Evolutionary conservation across 768 basidiomycete genomes (phyloP).

Genomic region (Rubroboletus satanas): DNA sequence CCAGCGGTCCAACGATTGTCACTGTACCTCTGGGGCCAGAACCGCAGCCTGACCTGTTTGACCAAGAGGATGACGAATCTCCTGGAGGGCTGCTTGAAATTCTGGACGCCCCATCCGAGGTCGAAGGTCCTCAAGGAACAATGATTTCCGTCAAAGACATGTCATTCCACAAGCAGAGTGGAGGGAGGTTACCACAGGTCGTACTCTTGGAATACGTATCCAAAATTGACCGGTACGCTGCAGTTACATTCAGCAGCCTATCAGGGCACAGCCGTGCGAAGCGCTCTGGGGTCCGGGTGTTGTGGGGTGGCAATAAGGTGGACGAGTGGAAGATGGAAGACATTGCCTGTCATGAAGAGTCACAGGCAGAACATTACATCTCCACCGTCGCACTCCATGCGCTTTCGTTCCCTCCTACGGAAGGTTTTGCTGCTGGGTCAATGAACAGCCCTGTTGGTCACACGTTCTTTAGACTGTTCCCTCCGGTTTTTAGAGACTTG

Average conservation of each 20-base stretch:
- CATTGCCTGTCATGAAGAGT: constrained; percentile 71
- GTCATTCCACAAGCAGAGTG: constrained; percentile 78
- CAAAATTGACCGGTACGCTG: constrained; percentile 72
- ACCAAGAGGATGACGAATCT: constrained; percentile 46
- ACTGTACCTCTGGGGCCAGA: neutral
- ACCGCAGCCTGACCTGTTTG: constrained; percentile 45
- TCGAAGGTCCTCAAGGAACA: constrained; percentile 51
- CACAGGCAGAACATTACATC: constrained; percentile 88
- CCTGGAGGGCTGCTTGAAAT: constrained; percentile 67
- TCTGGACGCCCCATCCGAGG: constrained; percentile 61
- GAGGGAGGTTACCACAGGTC: constrained; percentile 75
- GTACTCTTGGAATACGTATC: constrained; percentile 64
- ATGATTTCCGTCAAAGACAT: constrained; percentile 63
- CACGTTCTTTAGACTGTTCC: constrained; percentile 77
- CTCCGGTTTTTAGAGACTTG: constrained; percentile 77
- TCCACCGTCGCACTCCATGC: constrained; percentile 82
- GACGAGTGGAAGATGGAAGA: constrained; percentile 81
- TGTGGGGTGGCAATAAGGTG: constrained; percentile 61
- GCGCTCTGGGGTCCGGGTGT: constrained; percentile 66
- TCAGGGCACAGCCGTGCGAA: constrained; percentile 73
- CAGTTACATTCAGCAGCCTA: constrained; percentile 59
- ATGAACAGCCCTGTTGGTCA: constrained; percentile 43
- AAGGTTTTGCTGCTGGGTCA: constrained; percentile 59
- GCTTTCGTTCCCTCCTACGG: constrained; percentile 58
- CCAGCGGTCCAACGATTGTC: neutral